Evolutionary conservation across 2,329 filamentous ascomycete species (phyloP).

Genomic region (Fusarium circinatum): DNA sequence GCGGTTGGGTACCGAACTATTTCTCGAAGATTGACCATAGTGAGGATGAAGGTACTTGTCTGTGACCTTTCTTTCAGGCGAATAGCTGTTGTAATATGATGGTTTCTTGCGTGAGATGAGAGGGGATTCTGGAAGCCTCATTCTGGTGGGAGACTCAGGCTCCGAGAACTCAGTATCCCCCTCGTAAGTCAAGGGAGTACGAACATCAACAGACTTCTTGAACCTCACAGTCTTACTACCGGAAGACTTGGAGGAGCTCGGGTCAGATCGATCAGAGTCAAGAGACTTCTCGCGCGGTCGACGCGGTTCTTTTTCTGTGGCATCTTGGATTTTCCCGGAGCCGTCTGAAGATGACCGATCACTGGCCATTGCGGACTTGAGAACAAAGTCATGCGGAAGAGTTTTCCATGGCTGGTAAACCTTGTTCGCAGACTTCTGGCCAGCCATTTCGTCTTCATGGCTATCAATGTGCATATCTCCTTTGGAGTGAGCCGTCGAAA

Average conservation of each 20-base stretch:
- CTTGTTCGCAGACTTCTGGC: not conserved
- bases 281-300: conserved; percentile 17
- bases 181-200: conserved; percentile 15
- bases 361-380: not conserved
- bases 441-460: not conserved
- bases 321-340: not conserved
- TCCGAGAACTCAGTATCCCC: conserved; percentile 23
- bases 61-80: not conserved
- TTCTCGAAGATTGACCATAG: conserved; percentile 1
- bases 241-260: conserved; percentile 38
- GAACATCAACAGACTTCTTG: conserved; percentile 35
- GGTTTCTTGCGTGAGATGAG: conserved; percentile 20
- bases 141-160: conserved; percentile 3
- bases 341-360: conserved; percentile 13
- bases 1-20: not conserved
- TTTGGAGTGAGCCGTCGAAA: conserved; percentile 19
- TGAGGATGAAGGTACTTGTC: conserved; percentile 19
- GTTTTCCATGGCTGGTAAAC: not conserved
- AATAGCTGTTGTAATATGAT: not conserved
- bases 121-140: conserved; percentile 22
- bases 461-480: not conserved
- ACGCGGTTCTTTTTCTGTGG: not conserved
- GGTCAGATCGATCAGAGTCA: conserved; percentile 34
- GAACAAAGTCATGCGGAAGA: not conserved
- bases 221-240: conserved; percentile 44